Conservation (phyloP, 169 alveolate species). For the Eimeria maxima region DNA sequence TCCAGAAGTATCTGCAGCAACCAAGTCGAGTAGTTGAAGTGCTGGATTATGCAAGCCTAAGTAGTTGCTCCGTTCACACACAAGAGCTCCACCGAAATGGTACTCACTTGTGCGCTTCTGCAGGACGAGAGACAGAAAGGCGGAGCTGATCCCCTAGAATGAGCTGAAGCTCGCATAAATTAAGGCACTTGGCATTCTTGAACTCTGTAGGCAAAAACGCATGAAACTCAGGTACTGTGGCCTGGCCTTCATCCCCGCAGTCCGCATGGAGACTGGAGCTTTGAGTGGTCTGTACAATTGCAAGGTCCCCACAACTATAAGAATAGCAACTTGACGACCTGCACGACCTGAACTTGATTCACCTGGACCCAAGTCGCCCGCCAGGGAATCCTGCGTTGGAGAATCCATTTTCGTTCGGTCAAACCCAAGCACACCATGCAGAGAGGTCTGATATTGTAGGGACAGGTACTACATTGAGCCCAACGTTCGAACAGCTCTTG, state of each 20-base stretch:
- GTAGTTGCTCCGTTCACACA: no score
- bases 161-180: conserved; percentile 55
- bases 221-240: neutral
- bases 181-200: conserved; percentile 48
- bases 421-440: neutral
- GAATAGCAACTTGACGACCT: neutral
- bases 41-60: no score
- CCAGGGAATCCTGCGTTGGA: conserved; percentile 39
- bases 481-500: neutral
- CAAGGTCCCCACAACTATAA: neutral
- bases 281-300: neutral
- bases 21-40: neutral
- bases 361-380: conserved; percentile 47
- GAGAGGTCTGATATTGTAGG: neutral
- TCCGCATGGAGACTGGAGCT: neutral
- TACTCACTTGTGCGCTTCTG: conserved; percentile 57
- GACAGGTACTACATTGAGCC: neutral
- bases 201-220: conserved; percentile 16
- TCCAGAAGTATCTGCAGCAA: neutral
- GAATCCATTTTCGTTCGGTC: neutral
- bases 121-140: conserved; percentile 47
- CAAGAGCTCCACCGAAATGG: neutral
- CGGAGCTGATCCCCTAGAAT: conserved; percentile 61
- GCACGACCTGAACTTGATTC: no score
- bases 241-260: neutral